phyloP scores from a whole-genome alignment of 2,329 filamentous ascomycete genomes.

The Pseudogymnoascus verrucosus region DNA sequence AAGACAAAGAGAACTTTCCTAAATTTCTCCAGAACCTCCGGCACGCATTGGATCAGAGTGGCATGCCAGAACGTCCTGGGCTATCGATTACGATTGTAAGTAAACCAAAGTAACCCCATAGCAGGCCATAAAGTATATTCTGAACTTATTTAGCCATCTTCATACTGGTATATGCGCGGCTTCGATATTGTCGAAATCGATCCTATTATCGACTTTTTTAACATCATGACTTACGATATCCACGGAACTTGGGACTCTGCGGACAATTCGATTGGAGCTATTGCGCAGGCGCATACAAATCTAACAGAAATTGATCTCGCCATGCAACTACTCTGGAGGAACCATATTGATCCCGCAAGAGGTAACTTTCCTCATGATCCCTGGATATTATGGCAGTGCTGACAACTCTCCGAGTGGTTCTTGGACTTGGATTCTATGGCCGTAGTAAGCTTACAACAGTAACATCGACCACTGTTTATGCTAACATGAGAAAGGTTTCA shows the following conservation, averaged over 20 bases:
- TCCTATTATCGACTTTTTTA: constrained; percentile 21
- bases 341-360: constrained; percentile 32
- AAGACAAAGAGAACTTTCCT: constrained; percentile 30
- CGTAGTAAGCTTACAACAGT: not conserved
- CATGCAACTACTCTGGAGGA: constrained; percentile 38
- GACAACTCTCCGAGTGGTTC: not conserved
- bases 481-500: constrained; percentile 13
- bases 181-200: constrained; percentile 21
- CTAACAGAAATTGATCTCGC: constrained; percentile 35
- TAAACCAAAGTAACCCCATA: not conserved
- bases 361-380: constrained; percentile 34
- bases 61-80: not conserved
- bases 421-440: constrained; percentile 33
- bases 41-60: not conserved
- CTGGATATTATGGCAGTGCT: not conserved
- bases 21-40: constrained; percentile 18
- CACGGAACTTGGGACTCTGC: constrained; percentile 33
- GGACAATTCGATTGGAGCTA: constrained; percentile 28
- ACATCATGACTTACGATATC: constrained; percentile 24
- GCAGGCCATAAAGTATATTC: not conserved
- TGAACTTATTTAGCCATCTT: constrained; percentile 12
- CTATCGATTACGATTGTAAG: not conserved
- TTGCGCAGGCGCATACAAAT: constrained; percentile 36
- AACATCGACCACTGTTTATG: not conserved
- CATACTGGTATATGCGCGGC: constrained; percentile 25